Percentiles rank a stretch among this genome's conserved stretches.
These are phyloP conservation scores for Esteya vermicola DNA, from an alignment of 2,329 filamentous ascomycete species.

Conservation along the genomic window DNA sequence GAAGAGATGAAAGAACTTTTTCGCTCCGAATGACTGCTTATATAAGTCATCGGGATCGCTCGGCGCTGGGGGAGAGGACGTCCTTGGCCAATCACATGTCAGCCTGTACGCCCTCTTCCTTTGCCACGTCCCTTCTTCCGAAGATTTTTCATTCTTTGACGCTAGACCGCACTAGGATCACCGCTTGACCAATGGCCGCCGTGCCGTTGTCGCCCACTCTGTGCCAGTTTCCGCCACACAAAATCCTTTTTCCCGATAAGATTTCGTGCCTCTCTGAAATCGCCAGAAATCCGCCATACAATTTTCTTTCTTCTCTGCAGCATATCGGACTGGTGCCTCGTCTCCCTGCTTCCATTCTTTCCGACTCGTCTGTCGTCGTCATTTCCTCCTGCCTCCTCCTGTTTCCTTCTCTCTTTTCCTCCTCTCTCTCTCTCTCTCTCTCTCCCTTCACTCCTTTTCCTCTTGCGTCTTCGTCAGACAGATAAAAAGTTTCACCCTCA, in stretches of 20 bases:
- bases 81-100: not conserved
- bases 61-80: not conserved
- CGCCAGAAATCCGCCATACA: no score
- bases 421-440: not conserved
- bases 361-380: no score
- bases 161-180: conserved; percentile 1
- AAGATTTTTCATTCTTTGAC: conserved; percentile 7
- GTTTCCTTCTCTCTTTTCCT: not conserved
- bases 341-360: not conserved
- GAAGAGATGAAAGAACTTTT: no score
- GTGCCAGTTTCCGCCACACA: not conserved
- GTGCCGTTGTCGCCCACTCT: conserved; percentile 7
- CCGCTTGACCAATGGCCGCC: conserved; percentile 3
- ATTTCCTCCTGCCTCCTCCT: not conserved
- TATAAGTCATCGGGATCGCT: no score
- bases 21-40: no score
- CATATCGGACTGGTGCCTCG: no score
- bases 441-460: not conserved
- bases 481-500: not conserved
- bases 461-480: not conserved
- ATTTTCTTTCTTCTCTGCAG: no score
- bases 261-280: conserved; percentile 11
- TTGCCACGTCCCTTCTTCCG: no score
- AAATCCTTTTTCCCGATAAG: conserved; percentile 12
- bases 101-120: not conserved